Conservation (phyloP, 345 rosid genomes). For the Citrus sp. region DNA sequence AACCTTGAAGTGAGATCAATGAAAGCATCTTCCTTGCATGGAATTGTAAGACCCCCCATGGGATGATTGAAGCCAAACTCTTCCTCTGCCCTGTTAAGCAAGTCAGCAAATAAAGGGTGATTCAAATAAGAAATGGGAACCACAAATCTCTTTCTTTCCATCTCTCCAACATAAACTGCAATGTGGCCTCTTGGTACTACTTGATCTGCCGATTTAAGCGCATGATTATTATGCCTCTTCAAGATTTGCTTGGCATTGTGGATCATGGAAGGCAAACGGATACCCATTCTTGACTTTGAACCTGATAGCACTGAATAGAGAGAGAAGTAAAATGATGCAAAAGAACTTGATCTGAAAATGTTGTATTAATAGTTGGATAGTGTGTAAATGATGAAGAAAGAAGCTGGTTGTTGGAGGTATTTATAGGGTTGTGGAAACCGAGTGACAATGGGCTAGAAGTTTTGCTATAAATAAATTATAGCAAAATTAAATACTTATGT, state of each 20-base stretch:
- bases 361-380: too few relatives aligned
- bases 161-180: conserved; percentile 46
- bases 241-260: conserved; percentile 25
- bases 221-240: conserved; percentile 6
- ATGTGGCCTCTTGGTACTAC: conserved; percentile 43
- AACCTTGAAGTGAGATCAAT: conserved; percentile 13
- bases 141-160: conserved; percentile 34
- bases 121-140: conserved; percentile 40
- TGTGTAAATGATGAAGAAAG: too few relatives aligned
- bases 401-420: too few relatives aligned
- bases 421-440: not conserved
- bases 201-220: not conserved
- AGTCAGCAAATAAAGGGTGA: conserved; percentile 38
- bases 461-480: too few relatives aligned
- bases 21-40: conserved; percentile 28
- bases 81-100: conserved; percentile 20
- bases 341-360: too few relatives aligned
- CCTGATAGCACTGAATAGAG: too few relatives aligned
- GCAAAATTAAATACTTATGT: too few relatives aligned
- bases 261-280: conserved; percentile 28
- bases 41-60: conserved; percentile 25
- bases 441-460: too few relatives aligned
- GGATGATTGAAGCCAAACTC: conserved; percentile 30
- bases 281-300: conserved; percentile 18
- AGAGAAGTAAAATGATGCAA: not conserved